Conservation (phyloP, 2,329 filamentous ascomycete species). For the Xylaria sp. region DNA sequence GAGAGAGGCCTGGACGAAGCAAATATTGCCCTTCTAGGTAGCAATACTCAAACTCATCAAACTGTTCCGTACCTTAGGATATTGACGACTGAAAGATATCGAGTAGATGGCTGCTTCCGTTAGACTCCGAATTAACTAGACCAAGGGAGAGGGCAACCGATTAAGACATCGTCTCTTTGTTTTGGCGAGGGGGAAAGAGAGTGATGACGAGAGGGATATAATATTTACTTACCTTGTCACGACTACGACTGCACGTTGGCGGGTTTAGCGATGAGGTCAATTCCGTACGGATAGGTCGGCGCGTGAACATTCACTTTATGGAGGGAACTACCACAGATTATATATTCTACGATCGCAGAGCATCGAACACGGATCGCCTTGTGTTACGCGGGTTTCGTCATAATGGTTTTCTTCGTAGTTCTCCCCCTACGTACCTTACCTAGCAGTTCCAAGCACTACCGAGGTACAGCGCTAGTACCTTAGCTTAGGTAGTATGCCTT, state of each 20-base stretch:
- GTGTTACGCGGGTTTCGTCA: slow-evolving; percentile 32
- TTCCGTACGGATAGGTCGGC: background rate
- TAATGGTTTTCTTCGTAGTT: slow-evolving; percentile 13
- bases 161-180: slow-evolving; percentile 8
- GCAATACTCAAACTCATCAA: background rate
- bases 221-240: slow-evolving; percentile 6
- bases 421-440: background rate
- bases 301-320: background rate
- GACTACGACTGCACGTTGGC: background rate
- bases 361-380: background rate
- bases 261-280: background rate
- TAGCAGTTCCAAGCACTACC: background rate
- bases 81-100: background rate
- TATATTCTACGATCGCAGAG: slow-evolving; percentile 17
- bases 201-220: background rate
- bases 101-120: slow-evolving; percentile 18
- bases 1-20: too few relatives aligned
- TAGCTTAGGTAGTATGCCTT: background rate
- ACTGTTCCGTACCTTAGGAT: slow-evolving; percentile 19
- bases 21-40: too few relatives aligned
- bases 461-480: background rate
- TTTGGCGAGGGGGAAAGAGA: background rate
- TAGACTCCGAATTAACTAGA: background rate
- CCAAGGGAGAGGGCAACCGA: background rate
- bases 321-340: slow-evolving; percentile 20